Evolutionary conservation across 345 rosid species (phyloP), one percentile per base, ranked within the genome.

Genomic region (Corchorus capsularis): DNA sequence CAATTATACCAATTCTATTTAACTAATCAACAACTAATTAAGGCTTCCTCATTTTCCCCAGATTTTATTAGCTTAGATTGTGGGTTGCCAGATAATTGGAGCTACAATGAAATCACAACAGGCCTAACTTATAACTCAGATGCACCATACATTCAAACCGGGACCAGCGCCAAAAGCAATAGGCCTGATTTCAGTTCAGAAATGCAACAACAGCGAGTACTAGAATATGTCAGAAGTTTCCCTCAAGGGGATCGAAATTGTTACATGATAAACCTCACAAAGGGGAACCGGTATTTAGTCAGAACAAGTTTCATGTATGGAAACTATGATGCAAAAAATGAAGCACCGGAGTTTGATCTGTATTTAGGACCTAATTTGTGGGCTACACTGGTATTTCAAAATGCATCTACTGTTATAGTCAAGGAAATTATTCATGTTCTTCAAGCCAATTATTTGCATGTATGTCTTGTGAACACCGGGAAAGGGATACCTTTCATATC

Each of bases 401-500:
- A 86, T 72, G 80, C 70, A 47, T 74, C 83, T 0, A 17, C 0
- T 27, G 8, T 8, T 0, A 16, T 61, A 0, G 54, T 37, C 0
- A 0, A 3, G 32, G 92, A 88, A 71, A 82, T 88, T 27, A 77
- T 89, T 16, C 76, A 86, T 81, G 68, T 76, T 9, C 83, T 52
- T 47, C 2, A 57, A 4, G 79, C 80, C 22, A 82, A 85, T 10
- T 63, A 75, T 61, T 22, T 87, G n/a, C 63, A 83, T 27, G 75
- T 90, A 10, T 90, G 97, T 78, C 75, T 88, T 9, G 88, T 87
- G 12, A 84, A 87, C 37, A 87, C 71, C 9, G 79, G 67, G 0
- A 62, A 4, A 5, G 89, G 89, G 15, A 69, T 81, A 6, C 91
- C 92, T 2, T 89, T 89, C 66, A 71, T 89, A 64, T 87, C 93